A percentile compares a stretch with the other conserved stretches of the same genome.
Evolutionary conservation across 768 basidiomycete species (phyloP).

Genomic region (Lactifluus echinatus): DNA sequence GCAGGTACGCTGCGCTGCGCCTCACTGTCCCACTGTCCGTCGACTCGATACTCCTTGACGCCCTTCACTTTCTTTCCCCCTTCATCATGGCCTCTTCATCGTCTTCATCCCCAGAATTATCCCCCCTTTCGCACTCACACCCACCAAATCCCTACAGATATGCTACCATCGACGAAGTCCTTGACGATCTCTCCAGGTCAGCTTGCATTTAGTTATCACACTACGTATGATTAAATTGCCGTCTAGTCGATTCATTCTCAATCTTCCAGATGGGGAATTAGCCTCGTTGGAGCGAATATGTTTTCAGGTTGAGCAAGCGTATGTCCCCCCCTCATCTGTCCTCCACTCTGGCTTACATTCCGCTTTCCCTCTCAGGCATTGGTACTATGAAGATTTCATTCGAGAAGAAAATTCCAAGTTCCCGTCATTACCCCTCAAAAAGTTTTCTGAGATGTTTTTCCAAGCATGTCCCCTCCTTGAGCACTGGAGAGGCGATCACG

Average conservation of each 20-base stretch:
- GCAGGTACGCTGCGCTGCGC: background rate
- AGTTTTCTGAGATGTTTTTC: constrained; percentile 89
- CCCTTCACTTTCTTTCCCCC: constrained; percentile 8
- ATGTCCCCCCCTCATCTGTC: constrained; percentile 29
- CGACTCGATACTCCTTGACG: constrained; percentile 24
- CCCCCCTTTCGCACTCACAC: constrained; percentile 30
- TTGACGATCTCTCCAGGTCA: constrained; percentile 87
- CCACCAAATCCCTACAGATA: constrained; percentile 56
- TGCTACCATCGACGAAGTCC: constrained; percentile 66
- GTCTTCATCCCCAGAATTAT: constrained; percentile 70
- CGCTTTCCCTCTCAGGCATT: constrained; percentile 57
- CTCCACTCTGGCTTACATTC: constrained; percentile 12
- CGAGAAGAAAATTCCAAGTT: constrained; percentile 84
- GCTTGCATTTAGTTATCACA: constrained; percentile 9
- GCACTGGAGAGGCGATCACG: constrained; percentile 78
- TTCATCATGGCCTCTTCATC: constrained; percentile 64
- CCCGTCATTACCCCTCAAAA: constrained; percentile 82
- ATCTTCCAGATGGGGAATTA: constrained; percentile 90
- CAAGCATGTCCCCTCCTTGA: constrained; percentile 73
- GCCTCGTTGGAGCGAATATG: constrained; percentile 87
- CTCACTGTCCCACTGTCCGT: constrained; percentile 3
- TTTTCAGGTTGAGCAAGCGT: constrained; percentile 99
- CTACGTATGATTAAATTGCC: constrained; percentile 16
- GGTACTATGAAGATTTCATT: constrained; percentile 99
- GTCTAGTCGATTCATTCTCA: constrained; percentile 86